Base-by-base conservation (phyloP, 176 grass and related monocot genomes). In the Musa acuminata region DNA sequence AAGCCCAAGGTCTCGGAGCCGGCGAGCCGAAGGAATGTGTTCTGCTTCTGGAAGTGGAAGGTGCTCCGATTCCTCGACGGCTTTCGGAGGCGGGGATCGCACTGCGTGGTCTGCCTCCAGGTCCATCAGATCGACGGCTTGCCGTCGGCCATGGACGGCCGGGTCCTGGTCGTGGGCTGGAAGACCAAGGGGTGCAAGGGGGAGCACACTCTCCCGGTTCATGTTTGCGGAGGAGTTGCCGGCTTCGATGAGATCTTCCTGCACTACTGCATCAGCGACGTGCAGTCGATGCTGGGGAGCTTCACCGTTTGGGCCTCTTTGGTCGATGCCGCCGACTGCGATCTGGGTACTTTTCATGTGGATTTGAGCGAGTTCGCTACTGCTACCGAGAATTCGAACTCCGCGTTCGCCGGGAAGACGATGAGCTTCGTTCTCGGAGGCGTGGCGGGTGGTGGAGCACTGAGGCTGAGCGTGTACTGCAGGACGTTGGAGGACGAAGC, bases 211-310 rank as follows among this genome's bases (percentile, higher is more conserved):
- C 69, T 83, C 26, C 83, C 93, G 0, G 93, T 70, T 9, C 55
- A 62, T 9, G 93, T 86, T 26, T 52, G 52, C 17, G 53, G 72
- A 6, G 85, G 83, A 53, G 74, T 19, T 5, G 93, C 90, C 2
- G 62, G 77, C 50, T 92, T 97, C 62, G 85, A 97, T 73, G 93
- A 97, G 63, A 85, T 92, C 69, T 92, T 96, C 77, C 76, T 96
- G 62, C 83, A 96, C 70, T 86, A 85, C 75, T 90, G 89, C 65
- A 78, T 73, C 53, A 82, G 77, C 12, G 85, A 86, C 55, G 63
- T 20, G 49, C 51, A 76, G 78, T 59, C 85, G 64, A 82, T 75
- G 57, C 58, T 90, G 77, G 78, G 76, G 16, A 75, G 82, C 55
- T 96, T 92, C 79, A 75, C 84, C 12, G 81, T 96, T 26, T 92